phyloP scores from a whole-genome alignment of 805 yeast species.

The Starmerella khaoyaiensis region DNA sequence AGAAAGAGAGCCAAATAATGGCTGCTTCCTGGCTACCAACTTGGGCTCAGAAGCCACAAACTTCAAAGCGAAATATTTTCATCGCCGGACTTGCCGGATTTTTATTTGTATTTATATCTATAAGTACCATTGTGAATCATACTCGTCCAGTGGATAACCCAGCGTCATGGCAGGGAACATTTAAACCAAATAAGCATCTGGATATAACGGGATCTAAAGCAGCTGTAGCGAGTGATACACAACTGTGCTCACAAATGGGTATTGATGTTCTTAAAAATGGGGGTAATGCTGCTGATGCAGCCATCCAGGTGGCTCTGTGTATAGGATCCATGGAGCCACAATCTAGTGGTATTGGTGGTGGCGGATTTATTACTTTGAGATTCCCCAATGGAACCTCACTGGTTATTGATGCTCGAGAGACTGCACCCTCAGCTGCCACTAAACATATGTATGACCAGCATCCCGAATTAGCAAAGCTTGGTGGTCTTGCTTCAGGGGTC shows the following conservation, averaged over 20 bases:
- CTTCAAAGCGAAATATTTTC: too few species aligned
- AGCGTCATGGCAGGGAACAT: conserved; percentile 22
- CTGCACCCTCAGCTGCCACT: conserved; percentile 56
- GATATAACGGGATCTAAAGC: conserved; percentile 31
- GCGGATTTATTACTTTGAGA: conserved; percentile 54
- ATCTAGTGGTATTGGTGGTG: conserved; percentile 89
- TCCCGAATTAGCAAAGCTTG: conserved; percentile 43
- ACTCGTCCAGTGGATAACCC: not conserved
- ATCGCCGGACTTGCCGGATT: too few species aligned
- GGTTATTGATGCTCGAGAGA: conserved; percentile 76
- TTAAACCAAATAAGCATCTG: conserved; percentile 12
- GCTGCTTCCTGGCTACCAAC: too few species aligned
- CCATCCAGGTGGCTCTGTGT: conserved; percentile 77
- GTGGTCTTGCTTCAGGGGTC: conserved; percentile 78
- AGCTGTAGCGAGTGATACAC: conserved; percentile 58
- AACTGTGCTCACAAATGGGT: conserved; percentile 52
- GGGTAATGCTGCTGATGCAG: conserved; percentile 90
- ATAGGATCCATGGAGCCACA: conserved; percentile 73
- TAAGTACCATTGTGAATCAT: too few species aligned
- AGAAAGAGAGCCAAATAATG: too few species aligned
- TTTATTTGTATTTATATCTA: too few species aligned
- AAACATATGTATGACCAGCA: conserved; percentile 50
- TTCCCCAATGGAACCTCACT: conserved; percentile 37
- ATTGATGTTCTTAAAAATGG: conserved; percentile 36
- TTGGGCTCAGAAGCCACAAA: too few species aligned